Evolutionary conservation across 2,329 filamentous ascomycete genomes (phyloP), one percentile per base, ranked within the genome.

Genomic region (Chaetomiaceae sp.): DNA sequence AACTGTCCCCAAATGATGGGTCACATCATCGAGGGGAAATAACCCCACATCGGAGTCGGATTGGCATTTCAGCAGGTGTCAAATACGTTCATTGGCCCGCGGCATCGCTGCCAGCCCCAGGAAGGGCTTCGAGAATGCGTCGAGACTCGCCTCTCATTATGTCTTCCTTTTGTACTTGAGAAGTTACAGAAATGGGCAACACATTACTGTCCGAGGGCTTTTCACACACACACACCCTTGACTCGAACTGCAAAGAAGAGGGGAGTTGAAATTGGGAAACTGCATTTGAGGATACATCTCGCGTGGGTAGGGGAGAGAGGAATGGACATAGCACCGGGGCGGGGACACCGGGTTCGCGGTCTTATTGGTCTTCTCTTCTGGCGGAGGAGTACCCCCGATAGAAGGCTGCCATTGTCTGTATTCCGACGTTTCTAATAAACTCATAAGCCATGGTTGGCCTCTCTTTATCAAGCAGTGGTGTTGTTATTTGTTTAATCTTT

Each of bases 81-180:
- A 34, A 34, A 45, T 11, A 41, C 10, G n/a, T n/a, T n/a, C n/a
- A 34, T 20, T n/a, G 29, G 29, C 44, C 44, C 20, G 9, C n/a
- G 42, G 47, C 42, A 42, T 32, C 38, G 48, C 36, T 43, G 36
- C 42, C 52, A 47, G 41, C 47, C 47, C 36, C 37, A 9, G 36
- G 29, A 47, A 50, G 45, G 54, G 49, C 6, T 45, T 42, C 50
- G 37, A 43, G 46, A 38, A 47, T 42, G 42, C 33, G 23, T 34
- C 27, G 54, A 50, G 54, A 51, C 54, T 47, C 49, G 42, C 34
- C 54, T 53, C 46, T 56, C 54, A 43, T 56, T 56, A 29, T 45
- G 34, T 25, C 30, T 56, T 47, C 16, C 37, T 33, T 43, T 42
- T 55, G 48, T 51, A 51, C 18, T 23, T 18, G 40, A 41, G 33